Conservation (phyloP, 1,284 basidiomycete genomes). For the Earliella scabrosa region DNA sequence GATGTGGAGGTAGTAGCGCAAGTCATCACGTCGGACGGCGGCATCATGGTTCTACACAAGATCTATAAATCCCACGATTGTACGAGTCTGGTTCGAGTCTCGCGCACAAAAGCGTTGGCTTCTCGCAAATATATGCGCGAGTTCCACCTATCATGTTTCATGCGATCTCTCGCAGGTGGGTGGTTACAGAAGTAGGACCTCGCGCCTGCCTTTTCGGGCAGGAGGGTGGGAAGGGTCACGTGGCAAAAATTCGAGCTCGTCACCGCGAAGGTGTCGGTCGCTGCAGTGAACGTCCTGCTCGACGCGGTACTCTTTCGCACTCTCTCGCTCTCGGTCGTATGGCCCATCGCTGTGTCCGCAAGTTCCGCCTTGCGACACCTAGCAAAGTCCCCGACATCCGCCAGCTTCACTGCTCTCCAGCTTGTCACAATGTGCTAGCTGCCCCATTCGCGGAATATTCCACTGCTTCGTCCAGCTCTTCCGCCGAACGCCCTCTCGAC, state of each 20-base stretch:
- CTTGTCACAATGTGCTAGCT: constrained; percentile 15
- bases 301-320: background rate
- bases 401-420: constrained; percentile 9
- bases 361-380: constrained; percentile 20
- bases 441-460: constrained; percentile 11
- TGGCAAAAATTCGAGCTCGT: constrained; percentile 21
- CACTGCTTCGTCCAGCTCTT: constrained; percentile 10
- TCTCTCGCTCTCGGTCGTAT: constrained; percentile 11
- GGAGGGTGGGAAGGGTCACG: constrained; percentile 11
- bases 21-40: too few relatives aligned
- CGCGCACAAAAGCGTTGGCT: too few relatives aligned
- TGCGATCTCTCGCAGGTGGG: too few relatives aligned
- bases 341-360: constrained; percentile 25
- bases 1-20: too few relatives aligned
- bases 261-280: constrained; percentile 5
- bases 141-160: too few relatives aligned
- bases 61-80: too few relatives aligned
- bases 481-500: constrained; percentile 3
- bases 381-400: constrained; percentile 11
- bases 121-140: too few relatives aligned
- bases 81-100: too few relatives aligned
- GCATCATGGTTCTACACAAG: too few relatives aligned
- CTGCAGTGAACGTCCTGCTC: background rate
- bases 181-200: background rate
- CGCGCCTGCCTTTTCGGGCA: background rate